phyloP scores from a whole-genome alignment of 106 monocot genomes.

The Triglochin maritima region DNA sequence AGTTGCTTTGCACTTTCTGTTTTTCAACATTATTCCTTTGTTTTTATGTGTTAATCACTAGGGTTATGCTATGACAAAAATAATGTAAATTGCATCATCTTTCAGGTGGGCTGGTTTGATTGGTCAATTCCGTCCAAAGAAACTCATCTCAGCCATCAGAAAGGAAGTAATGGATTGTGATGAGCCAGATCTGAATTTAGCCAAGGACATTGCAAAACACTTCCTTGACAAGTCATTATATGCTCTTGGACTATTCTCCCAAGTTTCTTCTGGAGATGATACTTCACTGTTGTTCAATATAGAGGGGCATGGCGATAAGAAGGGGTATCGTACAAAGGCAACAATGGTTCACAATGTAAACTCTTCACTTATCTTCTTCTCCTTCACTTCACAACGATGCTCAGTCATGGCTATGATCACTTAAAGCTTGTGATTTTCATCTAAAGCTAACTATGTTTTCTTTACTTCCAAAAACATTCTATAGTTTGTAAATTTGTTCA shows the following conservation, averaged over 20 bases:
- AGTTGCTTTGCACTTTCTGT: no score
- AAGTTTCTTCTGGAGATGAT: slow-evolving; percentile 39
- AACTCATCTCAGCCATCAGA: slow-evolving; percentile 61
- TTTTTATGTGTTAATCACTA: no score
- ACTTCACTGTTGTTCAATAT: slow-evolving; percentile 52
- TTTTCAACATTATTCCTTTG: no score
- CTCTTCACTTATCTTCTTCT: background rate
- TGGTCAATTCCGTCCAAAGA: slow-evolving; percentile 62
- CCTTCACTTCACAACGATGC: background rate
- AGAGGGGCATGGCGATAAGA: slow-evolving; percentile 54
- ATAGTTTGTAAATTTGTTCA: no score
- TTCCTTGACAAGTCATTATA: slow-evolving; percentile 62
- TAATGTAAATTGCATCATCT: slow-evolving; percentile 1
- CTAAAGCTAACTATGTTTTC: background rate
- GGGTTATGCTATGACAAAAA: no score
- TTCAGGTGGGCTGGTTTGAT: slow-evolving; percentile 70
- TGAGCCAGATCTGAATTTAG: slow-evolving; percentile 41
- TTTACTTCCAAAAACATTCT: no score
- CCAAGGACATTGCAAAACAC: slow-evolving; percentile 57
- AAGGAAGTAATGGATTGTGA: slow-evolving; percentile 38
- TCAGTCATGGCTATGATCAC: background rate
- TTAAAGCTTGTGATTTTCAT: background rate
- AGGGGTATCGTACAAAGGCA: slow-evolving; percentile 39
- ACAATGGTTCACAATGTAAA: slow-evolving; percentile 41
- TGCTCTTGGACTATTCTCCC: slow-evolving; percentile 63